Evolutionary conservation across 2,329 filamentous ascomycete genomes (phyloP).

Genomic region (Hymenoscyphus albidus): DNA sequence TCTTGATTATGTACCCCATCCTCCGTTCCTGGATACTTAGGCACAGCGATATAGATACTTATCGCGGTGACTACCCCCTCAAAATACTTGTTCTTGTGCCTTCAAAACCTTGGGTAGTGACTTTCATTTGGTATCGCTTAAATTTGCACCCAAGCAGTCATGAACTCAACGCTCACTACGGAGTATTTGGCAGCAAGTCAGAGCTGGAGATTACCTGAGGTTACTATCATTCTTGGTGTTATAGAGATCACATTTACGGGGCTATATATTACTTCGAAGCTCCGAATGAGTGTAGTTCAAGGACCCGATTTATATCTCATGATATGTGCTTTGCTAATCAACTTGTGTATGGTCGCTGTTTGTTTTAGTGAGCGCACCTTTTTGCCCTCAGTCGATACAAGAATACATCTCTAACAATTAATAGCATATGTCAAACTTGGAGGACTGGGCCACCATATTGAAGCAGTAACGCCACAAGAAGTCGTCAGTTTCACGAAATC

Average conservation of each 20-base stretch:
- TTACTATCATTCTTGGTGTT: not conserved
- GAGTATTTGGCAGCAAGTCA: conserved; percentile 8
- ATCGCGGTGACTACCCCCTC: not conserved
- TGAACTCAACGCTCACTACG: not conserved
- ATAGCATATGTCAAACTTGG: conserved; percentile 5
- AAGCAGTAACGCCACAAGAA: not conserved
- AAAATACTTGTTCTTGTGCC: not conserved
- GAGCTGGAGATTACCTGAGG: conserved; percentile 1
- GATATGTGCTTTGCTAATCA: conserved; percentile 2
- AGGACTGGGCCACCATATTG: conserved; percentile 6
- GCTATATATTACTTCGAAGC: conserved; percentile 1
- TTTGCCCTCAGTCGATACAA: too few relatives aligned
- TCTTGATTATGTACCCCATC: not conserved
- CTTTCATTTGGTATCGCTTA: not conserved
- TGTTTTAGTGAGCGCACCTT: not conserved
- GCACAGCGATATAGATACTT: not conserved
- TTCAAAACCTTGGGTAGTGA: not conserved
- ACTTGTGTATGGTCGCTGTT: conserved; percentile 2
- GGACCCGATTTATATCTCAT: conserved; percentile 7
- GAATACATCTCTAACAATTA: not conserved
- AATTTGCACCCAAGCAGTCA: not conserved
- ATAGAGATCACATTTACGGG: conserved; percentile 3
- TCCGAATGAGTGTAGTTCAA: not conserved
- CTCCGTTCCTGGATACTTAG: not conserved
- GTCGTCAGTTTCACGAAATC: conserved; percentile 1